Evolutionary conservation across 768 basidiomycete species (phyloP), one percentile per base, ranked within the genome.

Genomic region (Hygrocybe coccinea): DNA sequence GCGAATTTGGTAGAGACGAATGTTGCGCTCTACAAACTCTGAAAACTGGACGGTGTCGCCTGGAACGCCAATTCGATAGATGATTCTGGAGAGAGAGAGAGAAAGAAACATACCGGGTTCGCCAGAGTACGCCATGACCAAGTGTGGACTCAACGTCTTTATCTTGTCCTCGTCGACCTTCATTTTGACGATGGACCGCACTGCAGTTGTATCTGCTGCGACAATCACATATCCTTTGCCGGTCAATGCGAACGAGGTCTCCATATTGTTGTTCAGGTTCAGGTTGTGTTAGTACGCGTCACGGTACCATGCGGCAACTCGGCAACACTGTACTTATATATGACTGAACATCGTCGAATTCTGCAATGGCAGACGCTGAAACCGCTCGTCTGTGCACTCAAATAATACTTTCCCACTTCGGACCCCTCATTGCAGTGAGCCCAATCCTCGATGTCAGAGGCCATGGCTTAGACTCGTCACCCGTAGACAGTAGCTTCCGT

Each of bases 31-130:
- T 58, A 98, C 83, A 64, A 81, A 99, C 73, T 99, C 97, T 1
- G 95, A 89, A 65, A 98, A 98, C 67, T 97, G 91, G 21, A 95
- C 78, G 19, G 97, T 98, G 68, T 98, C 97, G 57, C 97, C 95
- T 91, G 47, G 33, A 38, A 39, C 11, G 24, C 22, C 12, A 44
- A 17, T 52, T 44, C 15, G 50, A 21, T 11, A 14, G 5, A 4
- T 41, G 19, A 12, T 19, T 34, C 21, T 29, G 34, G 19, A 15
- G 50, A 49, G 43, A 53, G 22, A 37, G 59, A 14, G 14, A 3
- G 33, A 50, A 41, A 54, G 33, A 15, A 15, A 67, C 78, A 54
- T 56, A 84, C 93, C 93, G 73, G 94, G 90, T 70, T 97, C 94
- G 60, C 95, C 95, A 60, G 91, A 91, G 71, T 87, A 92, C 0